These are phyloP conservation scores for Gnomoniopsis sp. DNA, from an alignment of 2,329 filamentous ascomycete species.

Conservation along the genomic window DNA sequence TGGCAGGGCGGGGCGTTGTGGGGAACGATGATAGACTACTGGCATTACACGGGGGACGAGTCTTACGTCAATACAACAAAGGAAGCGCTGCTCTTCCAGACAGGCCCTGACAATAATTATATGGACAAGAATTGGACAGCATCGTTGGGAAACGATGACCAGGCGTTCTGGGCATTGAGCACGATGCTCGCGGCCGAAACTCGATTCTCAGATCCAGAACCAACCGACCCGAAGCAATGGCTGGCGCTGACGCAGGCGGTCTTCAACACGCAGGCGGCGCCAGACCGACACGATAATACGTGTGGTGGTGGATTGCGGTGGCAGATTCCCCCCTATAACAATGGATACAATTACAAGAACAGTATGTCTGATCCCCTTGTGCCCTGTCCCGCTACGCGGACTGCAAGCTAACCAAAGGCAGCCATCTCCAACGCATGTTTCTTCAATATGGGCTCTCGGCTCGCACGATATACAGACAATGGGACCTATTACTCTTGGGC, in stretches of 20 bases:
- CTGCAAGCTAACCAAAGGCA: neutral
- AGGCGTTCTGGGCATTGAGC: conserved; percentile 15
- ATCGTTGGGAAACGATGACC: conserved; percentile 14
- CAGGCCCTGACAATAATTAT: conserved; percentile 33
- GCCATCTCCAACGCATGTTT: conserved; percentile 44
- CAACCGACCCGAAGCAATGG: conserved; percentile 7
- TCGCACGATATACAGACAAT: conserved; percentile 60
- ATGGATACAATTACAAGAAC: conserved; percentile 13
- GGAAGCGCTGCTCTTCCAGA: conserved; percentile 40
- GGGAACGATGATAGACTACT: conserved; percentile 47
- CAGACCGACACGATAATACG: conserved; percentile 9
- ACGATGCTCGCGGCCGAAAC: conserved; percentile 16
- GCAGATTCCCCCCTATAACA: conserved; percentile 9
- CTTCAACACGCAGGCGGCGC: conserved; percentile 9
- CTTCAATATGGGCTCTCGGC: conserved; percentile 52
- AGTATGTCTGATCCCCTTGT: neutral
- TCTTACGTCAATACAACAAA: conserved; percentile 41
- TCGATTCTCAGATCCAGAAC: conserved; percentile 2
- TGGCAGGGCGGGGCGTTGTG: conserved; percentile 50
- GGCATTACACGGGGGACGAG: conserved; percentile 45
- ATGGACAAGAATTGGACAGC: conserved; percentile 15
- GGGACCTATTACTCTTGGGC: conserved; percentile 54
- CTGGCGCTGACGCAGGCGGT: conserved; percentile 14
- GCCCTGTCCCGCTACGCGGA: neutral
- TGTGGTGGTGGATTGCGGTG: conserved; percentile 13